A percentile compares a stretch with the other conserved stretches of the same genome.
These are phyloP conservation scores for Obelidium mucronatum DNA, from an alignment of 192 early-diverging fungal species.

Conservation along the genomic window DNA sequence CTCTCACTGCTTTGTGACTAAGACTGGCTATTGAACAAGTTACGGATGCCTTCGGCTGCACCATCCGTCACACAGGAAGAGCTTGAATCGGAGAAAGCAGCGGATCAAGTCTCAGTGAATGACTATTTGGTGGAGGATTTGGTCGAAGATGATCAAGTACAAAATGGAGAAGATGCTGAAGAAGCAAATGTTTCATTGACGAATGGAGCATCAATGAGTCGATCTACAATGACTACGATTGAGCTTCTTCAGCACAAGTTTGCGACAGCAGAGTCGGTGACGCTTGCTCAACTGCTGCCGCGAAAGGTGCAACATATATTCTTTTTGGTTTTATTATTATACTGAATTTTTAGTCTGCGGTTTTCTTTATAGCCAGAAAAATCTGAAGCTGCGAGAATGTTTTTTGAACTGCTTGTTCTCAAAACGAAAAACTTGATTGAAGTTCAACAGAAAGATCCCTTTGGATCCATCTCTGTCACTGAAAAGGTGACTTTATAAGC, in stretches of 20 bases:
- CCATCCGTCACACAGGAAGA: neutral
- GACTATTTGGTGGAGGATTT: no score
- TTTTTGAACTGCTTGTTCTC: constrained; percentile 93
- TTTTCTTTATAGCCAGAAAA: constrained; percentile 54
- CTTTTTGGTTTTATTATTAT: constrained; percentile 11
- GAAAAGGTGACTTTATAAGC: constrained; percentile 38
- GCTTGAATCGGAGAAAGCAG: neutral
- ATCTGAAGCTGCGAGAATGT: constrained; percentile 79
- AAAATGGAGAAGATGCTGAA: constrained; percentile 17
- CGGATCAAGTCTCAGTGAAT: no score
- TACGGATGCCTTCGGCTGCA: neutral
- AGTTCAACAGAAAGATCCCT: constrained; percentile 80
- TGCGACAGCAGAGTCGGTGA: neutral
- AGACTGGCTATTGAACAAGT: neutral
- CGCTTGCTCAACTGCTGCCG: constrained; percentile 12
- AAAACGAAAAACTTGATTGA: constrained; percentile 86
- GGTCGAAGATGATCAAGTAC: constrained; percentile 17
- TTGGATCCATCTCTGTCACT: constrained; percentile 81
- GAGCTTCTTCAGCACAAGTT: constrained; percentile 43
- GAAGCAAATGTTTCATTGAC: constrained; percentile 27
- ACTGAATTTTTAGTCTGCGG: constrained; percentile 12
- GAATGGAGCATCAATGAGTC: constrained; percentile 41
- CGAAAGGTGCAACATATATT: constrained; percentile 1
- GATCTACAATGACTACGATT: constrained; percentile 40
- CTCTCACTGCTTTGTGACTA: no score